phyloP scores from a whole-genome alignment of 108 stramenopile species.

The Cyclotella atomus region DNA sequence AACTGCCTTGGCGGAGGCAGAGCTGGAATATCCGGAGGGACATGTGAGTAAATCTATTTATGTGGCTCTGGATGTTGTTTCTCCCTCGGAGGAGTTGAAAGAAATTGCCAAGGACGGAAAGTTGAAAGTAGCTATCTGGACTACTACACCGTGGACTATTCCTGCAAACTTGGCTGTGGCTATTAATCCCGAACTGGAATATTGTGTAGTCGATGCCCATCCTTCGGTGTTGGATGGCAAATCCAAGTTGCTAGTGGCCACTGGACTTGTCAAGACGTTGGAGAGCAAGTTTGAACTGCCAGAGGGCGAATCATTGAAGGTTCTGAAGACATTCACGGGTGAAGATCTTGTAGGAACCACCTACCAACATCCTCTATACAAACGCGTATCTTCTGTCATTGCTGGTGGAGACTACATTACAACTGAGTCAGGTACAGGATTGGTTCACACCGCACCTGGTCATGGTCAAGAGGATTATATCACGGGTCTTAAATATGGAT shows the following conservation, averaged over 20 bases:
- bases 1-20: slow-evolving; percentile 98
- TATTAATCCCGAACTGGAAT: slow-evolving; percentile 89
- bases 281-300: slow-evolving; percentile 76
- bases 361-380: slow-evolving; percentile 87
- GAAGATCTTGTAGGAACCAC: slow-evolving; percentile 76
- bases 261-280: slow-evolving; percentile 72
- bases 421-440: slow-evolving; percentile 96
- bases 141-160: slow-evolving; percentile 95
- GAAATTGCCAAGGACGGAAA: slow-evolving; percentile 53
- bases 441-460: slow-evolving; percentile 99
- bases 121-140: slow-evolving; percentile 90
- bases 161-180: slow-evolving; percentile 96
- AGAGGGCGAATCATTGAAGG: slow-evolving; percentile 70
- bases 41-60: slow-evolving; percentile 93
- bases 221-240: slow-evolving; percentile 50
- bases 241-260: slow-evolving; percentile 81
- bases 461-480: slow-evolving; percentile 99
- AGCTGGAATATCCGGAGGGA: slow-evolving; percentile 97
- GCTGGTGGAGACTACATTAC: slow-evolving; percentile 98
- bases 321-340: slow-evolving; percentile 66
- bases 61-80: slow-evolving; percentile 84
- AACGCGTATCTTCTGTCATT: slow-evolving; percentile 80
- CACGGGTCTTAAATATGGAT: slow-evolving; percentile 85
- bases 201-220: slow-evolving; percentile 83
- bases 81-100: slow-evolving; percentile 67